Evolutionary conservation across 768 basidiomycete species (phyloP), one percentile per base, ranked within the genome.

Genomic region (Boletus tomentosulus): DNA sequence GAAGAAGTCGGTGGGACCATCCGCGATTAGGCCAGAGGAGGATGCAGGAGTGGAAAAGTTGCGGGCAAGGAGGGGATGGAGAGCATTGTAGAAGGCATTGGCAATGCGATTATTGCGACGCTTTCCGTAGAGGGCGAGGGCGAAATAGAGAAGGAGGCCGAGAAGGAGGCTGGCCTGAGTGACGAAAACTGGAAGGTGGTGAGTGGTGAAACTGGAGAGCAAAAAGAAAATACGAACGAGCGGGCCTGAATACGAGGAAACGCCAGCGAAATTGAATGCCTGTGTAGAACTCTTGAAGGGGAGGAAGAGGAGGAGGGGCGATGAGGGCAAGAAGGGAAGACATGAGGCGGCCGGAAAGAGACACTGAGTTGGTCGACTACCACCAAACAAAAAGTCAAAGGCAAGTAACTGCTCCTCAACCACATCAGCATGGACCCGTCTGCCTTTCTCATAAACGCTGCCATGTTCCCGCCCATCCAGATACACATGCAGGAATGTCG

Each of bases 1-100:
- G 75, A 92, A 89, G 66, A 84, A 88, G 73, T 92, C 90, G 3
- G 84, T 78, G 61, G 85, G 76, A 19, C 90, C 91, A 62, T 93
- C 92, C 38, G 76, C 52, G 33, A 78, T 77, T 46, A 87, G 71
- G 10, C 81, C 82, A 5, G 73, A 73, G 34, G 74, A 75, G 9
- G 78, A 74, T 1, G 68, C 49, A 2, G 91, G 86, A 44, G 74
- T 78, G 11, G 89, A 84, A 74, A 97, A 97, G 69, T 96, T 92
- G 34, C 78, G 70, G 43, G 77, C 67, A 55, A 87, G 79, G 58
- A 89, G 67, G 8, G 78, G 70, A 24, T 73, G 68, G 69, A 92
- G 81, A 19, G 82, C 78, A 24, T 76, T 68, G 68, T 70, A 86
- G 88, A 90, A 87, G 63, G 76, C 75, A 56, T 80, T 80, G 24